Base-by-base conservation (phyloP, 2,329 filamentous ascomycete genomes). In the Colletotrichum salicis region DNA sequence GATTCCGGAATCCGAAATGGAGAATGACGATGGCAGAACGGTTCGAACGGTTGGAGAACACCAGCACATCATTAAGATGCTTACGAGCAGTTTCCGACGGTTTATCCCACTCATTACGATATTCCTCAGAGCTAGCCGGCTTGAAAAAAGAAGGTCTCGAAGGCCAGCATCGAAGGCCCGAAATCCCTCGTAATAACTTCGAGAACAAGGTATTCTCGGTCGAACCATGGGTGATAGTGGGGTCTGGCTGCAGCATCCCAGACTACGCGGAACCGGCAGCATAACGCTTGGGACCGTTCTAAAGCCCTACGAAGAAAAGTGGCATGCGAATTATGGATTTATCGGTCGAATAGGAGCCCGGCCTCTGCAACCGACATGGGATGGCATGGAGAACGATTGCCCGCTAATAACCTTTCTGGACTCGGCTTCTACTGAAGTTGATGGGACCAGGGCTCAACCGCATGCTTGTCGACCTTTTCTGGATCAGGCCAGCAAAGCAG, bases 381-480 rank as follows among this genome's bases (percentile, higher is more conserved):
- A 71, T 71, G 51, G 61, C 37, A 71, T 72, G 70, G 70, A 71
- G 67, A 67, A 67, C 45, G 70, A 72, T 72, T 71, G 57, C 61
- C 67, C 61, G 58, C 67, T 72, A 71, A 45, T 56, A 48, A 70
- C 70, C 54, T 70, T 70, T 72, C 33, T 37, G 70, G 70, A 64
- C 60, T 64, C 35, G 59, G 64, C 29, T 56, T 64, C 45, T 56
- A 69, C 66, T 64, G 55, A 64, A 64, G 48, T 51, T 51, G 59
- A 64, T 55, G 55, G 59, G 54, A 35, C 54, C 52, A 48, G 70
- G 70, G 55, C 59, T 66, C 33, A 45, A 57, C n/a, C 55, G 37
- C 59, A 69, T 72, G 65, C 70, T 64, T 45, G 69, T 55, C 54
- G 58, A 48, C 35, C 65, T 55, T 58, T 69, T 71, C 54, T 58